Evolutionary conservation across 2,329 filamentous ascomycete species (phyloP).

Genomic region (Septoria linicola): DNA sequence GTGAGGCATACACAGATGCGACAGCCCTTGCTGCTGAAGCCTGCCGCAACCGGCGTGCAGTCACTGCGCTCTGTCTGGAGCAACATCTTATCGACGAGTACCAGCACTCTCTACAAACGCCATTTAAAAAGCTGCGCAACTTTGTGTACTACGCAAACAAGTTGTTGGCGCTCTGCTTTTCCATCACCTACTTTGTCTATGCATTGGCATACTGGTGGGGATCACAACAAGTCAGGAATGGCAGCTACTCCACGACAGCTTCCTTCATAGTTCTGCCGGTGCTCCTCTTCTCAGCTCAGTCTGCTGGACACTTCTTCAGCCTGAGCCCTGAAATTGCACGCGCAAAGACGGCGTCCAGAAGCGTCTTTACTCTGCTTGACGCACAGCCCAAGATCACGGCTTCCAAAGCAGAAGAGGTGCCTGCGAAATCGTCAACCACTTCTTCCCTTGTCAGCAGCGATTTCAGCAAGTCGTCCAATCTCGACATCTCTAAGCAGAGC

Average conservation of each 20-base stretch:
- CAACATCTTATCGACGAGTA: constrained; percentile 42
- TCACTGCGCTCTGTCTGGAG: constrained; percentile 46
- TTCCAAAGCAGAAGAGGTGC: background rate
- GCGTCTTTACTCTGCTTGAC: constrained; percentile 45
- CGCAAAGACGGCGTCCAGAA: constrained; percentile 47
- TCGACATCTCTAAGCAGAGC: constrained; percentile 7
- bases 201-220: constrained; percentile 52
- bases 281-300: constrained; percentile 49
- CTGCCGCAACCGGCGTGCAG: constrained; percentile 64
- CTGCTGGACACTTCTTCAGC: constrained; percentile 49
- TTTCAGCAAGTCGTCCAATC: constrained; percentile 3
- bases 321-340: constrained; percentile 48
- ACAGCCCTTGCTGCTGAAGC: constrained; percentile 67
- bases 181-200: constrained; percentile 50
- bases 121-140: constrained; percentile 42
- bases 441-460: constrained; percentile 27
- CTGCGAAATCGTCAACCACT: background rate
- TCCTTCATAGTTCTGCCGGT: constrained; percentile 50
- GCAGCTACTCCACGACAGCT: constrained; percentile 42
- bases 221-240: constrained; percentile 45
- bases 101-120: constrained; percentile 40
- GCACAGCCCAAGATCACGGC: constrained; percentile 40
- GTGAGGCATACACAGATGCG: constrained; percentile 63
- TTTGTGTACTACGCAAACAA: constrained; percentile 45
- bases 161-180: constrained; percentile 46